A percentile compares a stretch with the other conserved stretches of the same genome.
These are phyloP conservation scores for Sporothrix variecibatus DNA, from an alignment of 2,329 filamentous ascomycete genomes.

Conservation along the genomic window DNA sequence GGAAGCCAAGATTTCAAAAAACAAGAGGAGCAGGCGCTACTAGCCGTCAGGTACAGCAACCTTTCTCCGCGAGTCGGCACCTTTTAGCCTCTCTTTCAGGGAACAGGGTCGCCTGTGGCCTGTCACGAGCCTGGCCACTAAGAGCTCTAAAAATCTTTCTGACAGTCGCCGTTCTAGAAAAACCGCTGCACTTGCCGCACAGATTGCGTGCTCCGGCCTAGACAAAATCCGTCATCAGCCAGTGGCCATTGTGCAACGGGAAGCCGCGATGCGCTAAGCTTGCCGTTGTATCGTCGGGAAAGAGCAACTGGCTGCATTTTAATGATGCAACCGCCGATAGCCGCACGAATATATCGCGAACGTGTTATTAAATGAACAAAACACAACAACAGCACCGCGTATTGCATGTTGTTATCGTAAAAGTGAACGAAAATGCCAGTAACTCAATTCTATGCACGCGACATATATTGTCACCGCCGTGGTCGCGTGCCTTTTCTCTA, in stretches of 20 bases:
- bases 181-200: background rate
- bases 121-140: background rate
- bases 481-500: background rate
- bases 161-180: conserved; percentile 11
- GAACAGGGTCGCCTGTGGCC: background rate
- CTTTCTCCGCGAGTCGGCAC: background rate
- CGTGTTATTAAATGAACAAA: too few relatives aligned
- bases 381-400: background rate
- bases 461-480: background rate
- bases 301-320: background rate
- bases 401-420: background rate
- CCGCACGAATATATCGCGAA: background rate
- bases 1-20: background rate
- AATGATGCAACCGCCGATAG: conserved; percentile 11
- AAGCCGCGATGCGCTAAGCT: conserved; percentile 12
- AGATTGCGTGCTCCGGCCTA: conserved; percentile 21
- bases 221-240: conserved; percentile 17
- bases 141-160: background rate
- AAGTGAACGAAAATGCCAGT: background rate
- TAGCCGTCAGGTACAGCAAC: conserved; percentile 1
- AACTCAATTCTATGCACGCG: background rate
- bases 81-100: background rate
- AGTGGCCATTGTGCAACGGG: conserved; percentile 6
- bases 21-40: conserved; percentile 8
- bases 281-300: background rate